Percentiles rank a stretch among this genome's conserved stretches.
These are phyloP conservation scores for Leccinum fallax DNA, from an alignment of 1,284 basidiomycete species.

Conservation along the genomic window DNA sequence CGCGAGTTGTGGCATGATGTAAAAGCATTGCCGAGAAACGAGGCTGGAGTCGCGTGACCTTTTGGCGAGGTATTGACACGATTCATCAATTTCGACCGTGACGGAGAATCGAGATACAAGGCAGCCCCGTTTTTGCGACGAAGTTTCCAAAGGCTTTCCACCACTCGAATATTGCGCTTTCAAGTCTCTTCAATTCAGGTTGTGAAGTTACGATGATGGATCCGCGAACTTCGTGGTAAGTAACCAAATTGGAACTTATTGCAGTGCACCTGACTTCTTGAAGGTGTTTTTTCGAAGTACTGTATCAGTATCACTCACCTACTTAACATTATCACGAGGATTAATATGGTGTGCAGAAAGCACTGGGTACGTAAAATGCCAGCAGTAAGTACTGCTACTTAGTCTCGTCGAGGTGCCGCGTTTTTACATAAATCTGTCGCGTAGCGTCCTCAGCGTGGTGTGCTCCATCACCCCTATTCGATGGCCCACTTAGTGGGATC, in stretches of 20 bases:
- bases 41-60: slow-evolving; percentile 7
- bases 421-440: not conserved
- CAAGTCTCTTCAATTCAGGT: not conserved
- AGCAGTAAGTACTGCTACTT: not conserved
- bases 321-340: not conserved
- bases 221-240: not conserved
- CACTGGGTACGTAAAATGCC: not conserved
- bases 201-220: not conserved
- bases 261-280: not conserved
- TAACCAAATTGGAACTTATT: not conserved
- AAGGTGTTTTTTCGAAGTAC: no score
- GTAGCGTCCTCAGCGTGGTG: slow-evolving; percentile 5
- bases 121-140: not conserved
- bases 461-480: slow-evolving; percentile 43
- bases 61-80: not conserved
- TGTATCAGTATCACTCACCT: not conserved
- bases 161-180: not conserved
- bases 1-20: not conserved
- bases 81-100: not conserved
- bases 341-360: not conserved
- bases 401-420: not conserved
- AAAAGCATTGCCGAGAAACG: slow-evolving; percentile 8
- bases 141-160: not conserved
- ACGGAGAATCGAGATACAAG: slow-evolving; percentile 10
- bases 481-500: slow-evolving; percentile 49